Base-by-base conservation (phyloP, 1,284 basidiomycete genomes). In the Fomitopsis betulina region DNA sequence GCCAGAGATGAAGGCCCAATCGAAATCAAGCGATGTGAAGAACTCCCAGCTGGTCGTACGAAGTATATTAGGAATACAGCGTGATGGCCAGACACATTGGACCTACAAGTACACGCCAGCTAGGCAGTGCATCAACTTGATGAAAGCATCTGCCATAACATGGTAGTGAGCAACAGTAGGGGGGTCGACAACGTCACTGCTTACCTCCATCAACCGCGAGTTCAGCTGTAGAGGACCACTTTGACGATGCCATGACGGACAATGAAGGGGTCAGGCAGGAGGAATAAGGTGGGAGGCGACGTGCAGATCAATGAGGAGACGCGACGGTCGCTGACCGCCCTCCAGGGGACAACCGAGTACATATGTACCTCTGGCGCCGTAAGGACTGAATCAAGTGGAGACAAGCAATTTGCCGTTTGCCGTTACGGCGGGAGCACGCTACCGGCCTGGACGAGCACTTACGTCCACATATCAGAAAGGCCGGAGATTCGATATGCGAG, bases 21-120 rank as follows among this genome's bases (percentile, higher is more conserved):
- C 87, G 63, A 89, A 90, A 60, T 79, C 72, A 55, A 90, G 72
- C n/a, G 86, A 87, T n/a, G 81, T 82, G 64, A 81, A 76, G 73
- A 83, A 69, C 58, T 74, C 72, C 72, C 72, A 74, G 56, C 72
- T 73, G 55, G 32, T 38, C 35, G 19, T 51, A 40, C 27, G 12
- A 27, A 39, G 27, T 32, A 33, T n/a, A 21, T 54, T 53, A 58
- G 54, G 51, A 58, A 27, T 5, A 12, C 60, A n/a, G 47, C 23
- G 53, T 50, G 40, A 21, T 47, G 60, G n/a, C 39, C 49, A 23
- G 38, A 55, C 15, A 40, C 21, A 52, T 23, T 30, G 32, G 19
- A 35, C 62, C 70, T 65, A 84, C 86, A 87, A 79, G 70, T 89
- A 90, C 19, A 90, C 66, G 4, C 87, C 87, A 3, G 88, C 73